Percentiles rank a stretch among this genome's conserved stretches.
phyloP scores from a whole-genome alignment of 2,329 filamentous ascomycete species.

The Berkeleyomyces basicola region DNA sequence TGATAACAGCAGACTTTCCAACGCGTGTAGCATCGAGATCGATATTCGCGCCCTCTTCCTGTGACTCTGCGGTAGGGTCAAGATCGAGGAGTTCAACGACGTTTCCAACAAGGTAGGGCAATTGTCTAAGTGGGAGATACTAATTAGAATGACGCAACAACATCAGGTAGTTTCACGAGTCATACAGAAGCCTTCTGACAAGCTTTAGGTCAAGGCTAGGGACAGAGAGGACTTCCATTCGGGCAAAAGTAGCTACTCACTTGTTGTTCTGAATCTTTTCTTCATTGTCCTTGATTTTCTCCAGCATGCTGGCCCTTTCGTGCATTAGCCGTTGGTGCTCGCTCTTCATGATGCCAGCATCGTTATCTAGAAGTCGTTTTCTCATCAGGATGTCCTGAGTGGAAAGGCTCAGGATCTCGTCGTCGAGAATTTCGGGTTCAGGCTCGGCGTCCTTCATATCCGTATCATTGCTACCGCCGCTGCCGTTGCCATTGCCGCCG shows the following conservation, averaged over 20 bases:
- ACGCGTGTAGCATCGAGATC: slow-evolving; percentile 92
- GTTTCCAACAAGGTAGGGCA: slow-evolving; percentile 95
- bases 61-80: slow-evolving; percentile 87
- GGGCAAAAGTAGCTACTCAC: slow-evolving; percentile 31
- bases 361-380: slow-evolving; percentile 86
- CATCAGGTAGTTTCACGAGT: no score
- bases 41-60: slow-evolving; percentile 96
- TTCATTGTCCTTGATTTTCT: slow-evolving; percentile 98
- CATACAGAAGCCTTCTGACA: not conserved
- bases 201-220: not conserved
- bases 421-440: slow-evolving; percentile 72
- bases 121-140: slow-evolving; percentile 46
- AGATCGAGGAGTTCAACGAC: slow-evolving; percentile 95
- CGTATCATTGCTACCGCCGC: slow-evolving; percentile 52
- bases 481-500: slow-evolving; percentile 24
- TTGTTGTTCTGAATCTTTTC: slow-evolving; percentile 99
- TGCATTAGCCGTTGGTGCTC: slow-evolving; percentile 87
- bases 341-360: slow-evolving; percentile 96
- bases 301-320: slow-evolving; percentile 88
- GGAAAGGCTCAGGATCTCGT: slow-evolving; percentile 82
- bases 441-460: slow-evolving; percentile 81
- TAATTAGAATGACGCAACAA: no score
- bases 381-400: slow-evolving; percentile 90
- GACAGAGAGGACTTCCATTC: not conserved
- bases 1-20: slow-evolving; percentile 97